phyloP scores from a whole-genome alignment of 345 rosid genomes.

The Carallia pectinifolia region DNA sequence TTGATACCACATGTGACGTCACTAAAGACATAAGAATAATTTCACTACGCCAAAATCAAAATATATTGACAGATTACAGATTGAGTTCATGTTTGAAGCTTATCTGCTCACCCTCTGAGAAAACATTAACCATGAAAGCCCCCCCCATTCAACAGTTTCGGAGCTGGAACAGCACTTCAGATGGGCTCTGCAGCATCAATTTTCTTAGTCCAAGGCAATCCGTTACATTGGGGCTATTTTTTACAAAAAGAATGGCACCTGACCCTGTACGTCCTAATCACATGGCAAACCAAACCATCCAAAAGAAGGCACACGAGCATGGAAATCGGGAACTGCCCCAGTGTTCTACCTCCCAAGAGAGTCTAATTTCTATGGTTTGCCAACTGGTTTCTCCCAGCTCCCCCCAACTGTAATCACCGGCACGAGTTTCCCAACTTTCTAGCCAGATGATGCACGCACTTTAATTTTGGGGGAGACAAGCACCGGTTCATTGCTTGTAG shows the following conservation, averaged over 20 bases:
- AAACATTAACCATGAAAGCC: background rate
- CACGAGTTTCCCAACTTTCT: conserved; percentile 9
- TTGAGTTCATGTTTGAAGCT: conserved; percentile 1
- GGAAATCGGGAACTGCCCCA: conserved; percentile 10
- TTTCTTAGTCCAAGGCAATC: conserved; percentile 3
- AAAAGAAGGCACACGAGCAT: conserved; percentile 14
- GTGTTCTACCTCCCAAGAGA: background rate
- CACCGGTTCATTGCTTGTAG: conserved; percentile 4
- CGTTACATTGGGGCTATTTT: conserved; percentile 5
- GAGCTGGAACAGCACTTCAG: background rate
- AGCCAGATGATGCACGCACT: conserved; percentile 35
- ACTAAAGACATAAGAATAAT: background rate
- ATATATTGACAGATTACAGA: background rate
- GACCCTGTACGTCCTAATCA: conserved; percentile 6
- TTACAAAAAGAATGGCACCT: background rate
- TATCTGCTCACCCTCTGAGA: background rate
- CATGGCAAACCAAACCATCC: background rate
- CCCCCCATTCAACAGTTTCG: background rate
- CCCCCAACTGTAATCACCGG: background rate
- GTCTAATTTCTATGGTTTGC: conserved; percentile 12
- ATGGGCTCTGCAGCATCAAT: conserved; percentile 1
- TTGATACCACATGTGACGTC: background rate
- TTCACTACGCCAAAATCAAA: background rate
- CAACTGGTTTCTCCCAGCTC: conserved; percentile 10
- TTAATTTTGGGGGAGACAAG: conserved; percentile 18